Base-by-base conservation (phyloP, 148 eudicot species). In the Gaultheria prostrata region DNA sequence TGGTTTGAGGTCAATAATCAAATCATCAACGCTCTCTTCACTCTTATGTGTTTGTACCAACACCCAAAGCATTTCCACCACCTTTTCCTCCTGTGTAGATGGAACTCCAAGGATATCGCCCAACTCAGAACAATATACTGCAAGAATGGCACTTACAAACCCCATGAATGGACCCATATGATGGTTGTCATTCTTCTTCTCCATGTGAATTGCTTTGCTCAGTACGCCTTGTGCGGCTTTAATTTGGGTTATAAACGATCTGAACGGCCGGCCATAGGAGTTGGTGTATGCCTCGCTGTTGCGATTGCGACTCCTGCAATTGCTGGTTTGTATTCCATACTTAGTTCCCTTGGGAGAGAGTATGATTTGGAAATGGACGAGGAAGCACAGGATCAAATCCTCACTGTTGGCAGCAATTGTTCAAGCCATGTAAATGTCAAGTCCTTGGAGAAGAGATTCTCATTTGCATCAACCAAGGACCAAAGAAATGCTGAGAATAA, bases 1-100 rank as follows among this genome's bases (percentile, higher is more conserved):
- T 95, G 98, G 98, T 93, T 93, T 86, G 97, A 95, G 84, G 97
- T 95, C 24, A 95, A 93, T 78, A 93, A 95, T 80, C 98, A 95
- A 80, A 95, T 95, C 69, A 92, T 93, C 17, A 95, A 95, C 87
- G 97, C 98, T 20, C 85, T 95, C 15, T 95, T 95, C 74, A 95
- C 98, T 1, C 92, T 95, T 14, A 91, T 95, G 97, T 91, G 95
- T 76, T 54, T 95, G 78, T 95, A 93, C 84, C 93, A 93, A 80
- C 98, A 93, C 86, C 98, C 98, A 2, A 88, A 91, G 51, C 89
- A 95, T 67, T 85, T 91, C 54, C 87, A 93, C 78, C 97, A 95
- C 80, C 87, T 95, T 78, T 85, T 89, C 6, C 87, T 95, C 71
- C 88, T 95, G 6, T 51, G 91, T 8, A 90, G 97, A 78, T 93